Conservation (phyloP, 1,139 yeast genomes). For the Magnusiomyces tetraspermus region DNA sequence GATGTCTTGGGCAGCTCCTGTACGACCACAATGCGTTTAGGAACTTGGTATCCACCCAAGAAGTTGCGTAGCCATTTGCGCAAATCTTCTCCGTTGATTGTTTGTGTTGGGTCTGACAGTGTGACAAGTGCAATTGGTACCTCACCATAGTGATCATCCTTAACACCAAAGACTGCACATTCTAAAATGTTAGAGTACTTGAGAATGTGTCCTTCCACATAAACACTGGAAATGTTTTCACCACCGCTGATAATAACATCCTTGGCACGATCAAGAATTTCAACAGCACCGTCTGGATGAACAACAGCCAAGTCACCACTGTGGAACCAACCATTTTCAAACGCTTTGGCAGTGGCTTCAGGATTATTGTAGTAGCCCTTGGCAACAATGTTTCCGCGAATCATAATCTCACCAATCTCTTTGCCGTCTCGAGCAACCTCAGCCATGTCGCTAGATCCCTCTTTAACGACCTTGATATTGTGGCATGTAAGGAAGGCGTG, state of each 20-base stretch:
- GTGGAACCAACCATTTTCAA: constrained; percentile 68
- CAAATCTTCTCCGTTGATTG: constrained; percentile 20
- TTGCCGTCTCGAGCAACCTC: constrained; percentile 40
- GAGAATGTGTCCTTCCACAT: constrained; percentile 54
- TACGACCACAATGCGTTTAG: constrained; percentile 26
- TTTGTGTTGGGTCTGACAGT: constrained; percentile 17
- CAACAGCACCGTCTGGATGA: constrained; percentile 47
- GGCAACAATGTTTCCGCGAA: constrained; percentile 43
- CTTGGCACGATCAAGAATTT: constrained; percentile 65
- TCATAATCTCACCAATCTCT: constrained; percentile 33
- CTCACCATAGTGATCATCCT: constrained; percentile 33
- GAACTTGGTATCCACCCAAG: constrained; percentile 32
- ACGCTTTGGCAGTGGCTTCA: constrained; percentile 43
- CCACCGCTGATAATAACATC: constrained; percentile 78
- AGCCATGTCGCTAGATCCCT: constrained; percentile 40
- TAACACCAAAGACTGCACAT: constrained; percentile 34
- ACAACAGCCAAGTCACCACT: constrained; percentile 70
- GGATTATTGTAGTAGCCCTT: constrained; percentile 51
- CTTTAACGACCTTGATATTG: constrained; percentile 39
- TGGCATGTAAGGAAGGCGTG: constrained; percentile 31
- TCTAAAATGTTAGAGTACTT: constrained; percentile 34
- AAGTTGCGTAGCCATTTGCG: constrained; percentile 23
- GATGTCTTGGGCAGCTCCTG: constrained; percentile 32
- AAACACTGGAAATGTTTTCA: constrained; percentile 72
- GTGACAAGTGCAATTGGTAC: constrained; percentile 32